Conservation (phyloP, 257 asterid genomes). For the Sherardia arvensis region DNA sequence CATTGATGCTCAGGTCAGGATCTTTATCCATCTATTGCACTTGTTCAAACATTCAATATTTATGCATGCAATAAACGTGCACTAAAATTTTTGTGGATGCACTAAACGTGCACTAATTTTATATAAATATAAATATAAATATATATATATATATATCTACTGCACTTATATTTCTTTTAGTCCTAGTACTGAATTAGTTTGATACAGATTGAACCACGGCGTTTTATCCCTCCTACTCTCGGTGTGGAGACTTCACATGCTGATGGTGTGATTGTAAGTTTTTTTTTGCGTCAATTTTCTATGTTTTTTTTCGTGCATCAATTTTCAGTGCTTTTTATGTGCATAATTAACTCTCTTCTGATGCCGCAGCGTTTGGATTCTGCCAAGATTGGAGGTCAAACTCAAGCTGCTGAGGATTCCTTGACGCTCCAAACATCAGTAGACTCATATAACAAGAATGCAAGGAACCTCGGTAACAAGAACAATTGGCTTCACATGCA, state of each 20-base stretch:
- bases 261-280: conserved; percentile 54
- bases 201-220: conserved; percentile 46
- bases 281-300: no score
- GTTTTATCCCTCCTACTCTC: conserved; percentile 26
- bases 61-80: no score
- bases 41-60: no score
- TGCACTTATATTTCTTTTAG: no score
- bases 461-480: conserved; percentile 62
- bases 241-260: conserved; percentile 46
- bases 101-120: no score
- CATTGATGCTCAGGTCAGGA: conserved; percentile 54
- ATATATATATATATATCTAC: no score
- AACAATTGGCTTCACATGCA: conserved; percentile 78
- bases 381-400: conserved; percentile 52
- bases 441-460: conserved; percentile 58
- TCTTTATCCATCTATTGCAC: conserved; percentile 6
- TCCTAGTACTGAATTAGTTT: conserved; percentile 15
- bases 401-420: conserved; percentile 47
- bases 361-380: conserved; percentile 14
- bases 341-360: conserved; percentile 9
- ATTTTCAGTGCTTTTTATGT: no score
- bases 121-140: no score
- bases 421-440: conserved; percentile 19
- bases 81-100: no score
- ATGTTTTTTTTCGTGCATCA: no score